Evolutionary conservation across 768 basidiomycete genomes (phyloP).

Genomic region (Tulasnella sp.): DNA sequence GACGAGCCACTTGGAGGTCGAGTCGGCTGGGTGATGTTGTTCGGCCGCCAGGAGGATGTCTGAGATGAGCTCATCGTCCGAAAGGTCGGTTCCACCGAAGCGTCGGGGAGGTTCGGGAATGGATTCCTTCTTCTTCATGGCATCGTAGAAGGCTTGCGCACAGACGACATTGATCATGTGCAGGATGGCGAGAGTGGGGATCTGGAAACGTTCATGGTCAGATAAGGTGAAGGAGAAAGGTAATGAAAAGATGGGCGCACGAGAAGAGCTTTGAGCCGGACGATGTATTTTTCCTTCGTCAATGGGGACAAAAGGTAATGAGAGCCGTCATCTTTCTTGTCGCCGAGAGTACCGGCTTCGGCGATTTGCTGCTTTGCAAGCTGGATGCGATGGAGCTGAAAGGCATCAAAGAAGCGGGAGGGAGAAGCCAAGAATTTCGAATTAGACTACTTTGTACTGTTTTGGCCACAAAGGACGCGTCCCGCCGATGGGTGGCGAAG

Average conservation of each 20-base stretch:
- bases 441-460: constrained; percentile 47
- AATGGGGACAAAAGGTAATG: constrained; percentile 42
- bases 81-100: constrained; percentile 1
- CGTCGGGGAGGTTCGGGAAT: constrained; percentile 25
- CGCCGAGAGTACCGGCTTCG: constrained; percentile 32
- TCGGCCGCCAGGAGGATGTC: constrained; percentile 88
- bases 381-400: background rate
- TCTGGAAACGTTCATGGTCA: constrained; percentile 48
- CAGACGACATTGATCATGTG: constrained; percentile 93
- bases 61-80: constrained; percentile 51
- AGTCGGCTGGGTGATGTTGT: constrained; percentile 90
- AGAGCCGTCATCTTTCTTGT: constrained; percentile 17
- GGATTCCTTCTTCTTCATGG: constrained; percentile 49
- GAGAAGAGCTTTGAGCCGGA: constrained; percentile 84
- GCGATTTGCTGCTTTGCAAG: constrained; percentile 19
- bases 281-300: constrained; percentile 75
- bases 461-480: constrained; percentile 14
- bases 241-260: constrained; percentile 48
- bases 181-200: constrained; percentile 86
- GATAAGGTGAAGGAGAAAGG: background rate
- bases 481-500: background rate
- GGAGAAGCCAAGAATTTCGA: constrained; percentile 47
- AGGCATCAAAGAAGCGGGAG: background rate
- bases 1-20: constrained; percentile 94
- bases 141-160: constrained; percentile 71